phyloP scores from a whole-genome alignment of 805 yeast genomes.

The Yamadazyma sp. region DNA sequence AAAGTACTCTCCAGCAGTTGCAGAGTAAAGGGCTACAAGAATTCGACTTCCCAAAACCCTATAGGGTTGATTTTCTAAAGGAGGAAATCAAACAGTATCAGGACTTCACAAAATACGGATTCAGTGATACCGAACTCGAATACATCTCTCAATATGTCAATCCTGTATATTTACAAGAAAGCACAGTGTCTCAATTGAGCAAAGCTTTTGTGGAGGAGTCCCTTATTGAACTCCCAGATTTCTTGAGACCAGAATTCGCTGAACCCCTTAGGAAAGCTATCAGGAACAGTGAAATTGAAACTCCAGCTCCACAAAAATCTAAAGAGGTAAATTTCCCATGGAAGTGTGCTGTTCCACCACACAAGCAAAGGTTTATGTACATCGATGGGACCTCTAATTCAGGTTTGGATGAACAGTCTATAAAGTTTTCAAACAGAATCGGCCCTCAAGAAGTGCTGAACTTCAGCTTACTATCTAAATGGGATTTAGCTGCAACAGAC shows the following conservation, averaged over 20 bases:
- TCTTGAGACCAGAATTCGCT: constrained; percentile 54
- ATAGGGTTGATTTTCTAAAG: constrained; percentile 41
- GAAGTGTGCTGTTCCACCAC: constrained; percentile 92
- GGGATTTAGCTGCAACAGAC: constrained; percentile 25
- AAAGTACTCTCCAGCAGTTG: constrained; percentile 74
- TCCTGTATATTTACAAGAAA: constrained; percentile 41
- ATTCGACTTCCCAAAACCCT: constrained; percentile 76
- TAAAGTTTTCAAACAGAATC: constrained; percentile 28
- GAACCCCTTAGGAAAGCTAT: constrained; percentile 30
- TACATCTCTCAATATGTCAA: constrained; percentile 59
- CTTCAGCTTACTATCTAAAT: constrained; percentile 37
- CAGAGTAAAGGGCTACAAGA: constrained; percentile 76
- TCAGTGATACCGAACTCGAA: constrained; percentile 37
- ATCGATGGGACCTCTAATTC: constrained; percentile 59
- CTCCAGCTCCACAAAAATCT: constrained; percentile 55
- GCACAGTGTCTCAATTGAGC: constrained; percentile 45
- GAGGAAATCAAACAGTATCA: constrained; percentile 36
- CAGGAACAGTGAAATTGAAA: constrained; percentile 60
- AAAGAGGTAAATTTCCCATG: constrained; percentile 68
- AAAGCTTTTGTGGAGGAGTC: constrained; percentile 65
- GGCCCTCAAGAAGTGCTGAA: constrained; percentile 58
- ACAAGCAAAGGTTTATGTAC: constrained; percentile 83
- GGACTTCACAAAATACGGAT: constrained; percentile 20
- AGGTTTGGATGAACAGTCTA: constrained; percentile 33
- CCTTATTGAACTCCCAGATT: constrained; percentile 60